Evolutionary conservation across 495 filamentous ascomycete species (phyloP), one percentile per base, ranked within the genome.

Genomic region (Neurospora discreta): DNA sequence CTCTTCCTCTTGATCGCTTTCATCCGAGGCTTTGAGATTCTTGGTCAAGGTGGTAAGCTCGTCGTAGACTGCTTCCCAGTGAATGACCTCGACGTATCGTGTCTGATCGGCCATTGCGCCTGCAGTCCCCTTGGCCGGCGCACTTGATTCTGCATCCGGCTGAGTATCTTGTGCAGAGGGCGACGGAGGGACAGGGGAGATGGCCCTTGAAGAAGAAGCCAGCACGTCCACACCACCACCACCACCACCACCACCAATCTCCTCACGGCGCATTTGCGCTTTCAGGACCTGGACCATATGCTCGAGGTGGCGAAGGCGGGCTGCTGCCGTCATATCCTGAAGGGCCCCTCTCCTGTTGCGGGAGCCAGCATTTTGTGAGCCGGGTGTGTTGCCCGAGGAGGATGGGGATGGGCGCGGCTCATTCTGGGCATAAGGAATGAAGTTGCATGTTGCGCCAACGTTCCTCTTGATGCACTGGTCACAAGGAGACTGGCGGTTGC

Each of bases 41-140:
- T 71, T 72, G 6, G 75, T 77, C 18, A 78, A 74, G 15, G 58
- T 78, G 43, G 70, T 78, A 71, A 77, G 79, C 77, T 87, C 85
- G 69, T 85, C 81, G 6, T 86, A 75, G 65, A 87, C 84, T 23
- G 84, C 81, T 43, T 83, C 83, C 85, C 84, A 87, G 72, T 86
- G 81, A 3, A 80, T 80, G 38, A 80, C 77, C 68, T 87, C 83
- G 30, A 87, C 82, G 74, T 87, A 87, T 42, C 79, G 82, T 16
- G 80, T 81, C 13, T 81, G 83, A 9, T 79, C 78, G 15, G 82
- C 72, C 26, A 82, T 78, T 1, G 78, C 77, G 33, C 79, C 80
- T 10, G 74, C 74, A 9, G 74, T 74, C 36, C 75, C 71, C 36
- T 44, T 71, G 44, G 71, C 65, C n/a, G 60, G n/a, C 5, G 44